Evolutionary conservation across 805 yeast species (phyloP), one percentile per base, ranked within the genome.

Genomic region (Metschnikowia anglica): DNA sequence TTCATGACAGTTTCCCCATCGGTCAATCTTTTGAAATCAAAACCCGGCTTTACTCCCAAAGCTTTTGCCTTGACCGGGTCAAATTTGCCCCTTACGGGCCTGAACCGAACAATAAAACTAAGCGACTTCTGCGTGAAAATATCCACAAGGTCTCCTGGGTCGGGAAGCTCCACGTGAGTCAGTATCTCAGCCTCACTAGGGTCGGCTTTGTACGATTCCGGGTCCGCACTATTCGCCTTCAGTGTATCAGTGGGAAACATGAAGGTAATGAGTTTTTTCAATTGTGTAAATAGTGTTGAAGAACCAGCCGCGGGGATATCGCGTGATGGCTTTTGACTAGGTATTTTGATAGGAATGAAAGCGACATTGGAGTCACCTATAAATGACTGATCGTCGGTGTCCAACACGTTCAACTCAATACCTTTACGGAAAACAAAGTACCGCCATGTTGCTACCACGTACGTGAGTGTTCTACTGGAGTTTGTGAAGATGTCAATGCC

Each of bases 391-490:
- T 72, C 58, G 31, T 60, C 48, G 19, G 66, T 49, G 25, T 63
- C 71, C 19, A 53, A 37, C 20, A 71, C 60, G 3, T 62, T 62
- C 41, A 86, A 59, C 26, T 74, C 71, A 37, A 85, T 74, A 1
- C 88, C 89, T 53, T 82, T 77, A 49, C 97, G 76, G 60, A 87
- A 88, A 11, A 89, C 88, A 65, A 91, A 90, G 51, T 80, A 80
- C 50, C 96, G 74, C 96, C 97, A 88, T 0, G 91, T 79, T 1
- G 90, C 76, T 3, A 87, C 76, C 34, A 85, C 70, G 58, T 79
- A 83, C 8, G 60, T 48, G 16, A 66, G 47, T 12, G 67, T 44
- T 28, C 51, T 52, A 37, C 60, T 46, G 23, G 62, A 62, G 43
- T 74, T 70, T 37, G 80, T 76, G 53, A 65, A 74, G 0, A 88